Percentiles rank a stretch among this genome's conserved stretches.
Conservation (phyloP, 176 grass and related monocot genomes). For the Cenchrus fungigraminus region DNA sequence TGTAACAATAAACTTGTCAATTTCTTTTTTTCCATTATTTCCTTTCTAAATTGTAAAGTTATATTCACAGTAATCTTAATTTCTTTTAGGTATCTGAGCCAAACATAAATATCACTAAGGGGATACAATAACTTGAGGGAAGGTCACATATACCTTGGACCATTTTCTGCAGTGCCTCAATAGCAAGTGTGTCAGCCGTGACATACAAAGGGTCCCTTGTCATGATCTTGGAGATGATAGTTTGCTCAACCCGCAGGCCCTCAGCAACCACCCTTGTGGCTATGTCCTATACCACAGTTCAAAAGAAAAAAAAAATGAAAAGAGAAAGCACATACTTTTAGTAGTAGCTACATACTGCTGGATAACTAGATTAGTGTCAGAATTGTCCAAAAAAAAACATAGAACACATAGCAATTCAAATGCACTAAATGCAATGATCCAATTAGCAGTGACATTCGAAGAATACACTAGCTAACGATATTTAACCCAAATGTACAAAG, state of each 20-base stretch:
- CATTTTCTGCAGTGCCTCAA: conserved; percentile 96
- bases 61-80: background rate
- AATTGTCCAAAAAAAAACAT: conserved; percentile 5
- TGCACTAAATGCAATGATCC: background rate
- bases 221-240: conserved; percentile 92
- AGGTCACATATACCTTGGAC: conserved; percentile 65
- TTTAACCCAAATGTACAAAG: background rate
- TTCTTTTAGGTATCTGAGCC: background rate
- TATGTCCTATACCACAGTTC: conserved; percentile 69
- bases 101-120: background rate
- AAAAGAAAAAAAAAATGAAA: conserved; percentile 1
- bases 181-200: conserved; percentile 74
- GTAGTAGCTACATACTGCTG: background rate
- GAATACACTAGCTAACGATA: background rate
- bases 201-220: conserved; percentile 80
- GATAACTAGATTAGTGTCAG: background rate
- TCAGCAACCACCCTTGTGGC: conserved; percentile 82
- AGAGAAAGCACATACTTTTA: background rate
- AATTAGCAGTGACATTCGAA: background rate
- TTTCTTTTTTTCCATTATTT: conserved; percentile 20
- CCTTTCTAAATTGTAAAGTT: conserved; percentile 12
- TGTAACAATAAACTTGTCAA: background rate
- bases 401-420: background rate
- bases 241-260: conserved; percentile 84
- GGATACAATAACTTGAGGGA: background rate